Evolutionary conservation across 2,329 filamentous ascomycete species (phyloP), one percentile per base, ranked within the genome.

Genomic region (Ophiosphaerella narmari): DNA sequence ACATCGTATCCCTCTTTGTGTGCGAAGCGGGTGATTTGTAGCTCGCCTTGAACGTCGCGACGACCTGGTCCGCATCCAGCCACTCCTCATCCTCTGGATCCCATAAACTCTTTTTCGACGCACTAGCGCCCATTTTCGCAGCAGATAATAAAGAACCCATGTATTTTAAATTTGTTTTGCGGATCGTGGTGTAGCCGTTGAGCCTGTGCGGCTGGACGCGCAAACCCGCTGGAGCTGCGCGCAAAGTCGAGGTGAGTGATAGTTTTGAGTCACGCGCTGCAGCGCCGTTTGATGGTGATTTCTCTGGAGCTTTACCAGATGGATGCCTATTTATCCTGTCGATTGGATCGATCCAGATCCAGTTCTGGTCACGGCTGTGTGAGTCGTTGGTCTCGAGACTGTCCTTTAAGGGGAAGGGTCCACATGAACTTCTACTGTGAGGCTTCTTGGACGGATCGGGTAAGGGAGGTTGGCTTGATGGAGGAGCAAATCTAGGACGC

Each of bases 31-130:
- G 52, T 0, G 35, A 31, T 13, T 43, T 52, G 29, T 50, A 52
- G n/a, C 44, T 38, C 1, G 46, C 43, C n/a, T 39, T 45, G 37
- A 55, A 57, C 18, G 52, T 57, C 34, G 16, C 32, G 5, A 34
- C 45, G 36, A 52, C 36, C 6, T 35, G 38, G 4, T 5, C 34
- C 1, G 52, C 48, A 36, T 57, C 43, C 1, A 55, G 13, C 55
- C 55, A 59, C 41, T 56, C 55, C 18, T 48, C 42, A 21, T 58
- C 55, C 11, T 48, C 45, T 4, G 52, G 50, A 7, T 56, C 55
- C 52, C 55, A 58, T 37, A 56, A 41, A 18, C 23, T 40, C 7
- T 31, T 21, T 7, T 40, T 52, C 14, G 43, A 43, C 2, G 39
- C 37, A 5, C 42, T 50, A 5, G 34, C 32, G 32, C 35, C 29